Conservation (phyloP, 306 rosid genomes). For the Biancaea sappan region DNA sequence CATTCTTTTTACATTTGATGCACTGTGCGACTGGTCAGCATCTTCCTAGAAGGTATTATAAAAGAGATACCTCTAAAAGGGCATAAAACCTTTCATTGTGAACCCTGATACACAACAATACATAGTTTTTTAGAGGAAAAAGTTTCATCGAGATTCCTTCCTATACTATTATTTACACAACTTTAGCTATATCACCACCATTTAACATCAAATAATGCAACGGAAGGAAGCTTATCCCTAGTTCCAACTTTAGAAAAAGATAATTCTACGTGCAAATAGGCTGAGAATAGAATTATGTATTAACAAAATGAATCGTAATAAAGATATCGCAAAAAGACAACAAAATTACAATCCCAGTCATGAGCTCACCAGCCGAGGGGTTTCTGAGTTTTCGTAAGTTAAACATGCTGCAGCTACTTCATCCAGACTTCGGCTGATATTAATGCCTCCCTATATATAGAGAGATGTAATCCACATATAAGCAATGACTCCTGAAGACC, state of each 20-base stretch:
- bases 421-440: conserved; percentile 79
- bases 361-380: conserved; percentile 83
- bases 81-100: background rate
- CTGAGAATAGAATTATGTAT: conserved; percentile 2
- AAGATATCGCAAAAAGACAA: background rate
- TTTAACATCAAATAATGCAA: background rate
- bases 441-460: conserved; percentile 73
- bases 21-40: background rate
- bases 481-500: conserved; percentile 11
- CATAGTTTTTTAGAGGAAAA: background rate
- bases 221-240: conserved; percentile 2
- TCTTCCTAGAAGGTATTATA: background rate
- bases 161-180: background rate
- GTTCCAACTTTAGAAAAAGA: background rate
- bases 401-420: conserved; percentile 73
- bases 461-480: conserved; percentile 22
- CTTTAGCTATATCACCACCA: conserved; percentile 6
- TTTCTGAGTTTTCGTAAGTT: conserved; percentile 61
- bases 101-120: background rate
- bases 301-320: conserved; percentile 6
- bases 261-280: background rate
- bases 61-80: conserved; percentile 20
- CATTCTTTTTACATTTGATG: background rate
- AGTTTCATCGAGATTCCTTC: background rate
- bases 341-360: background rate